Evolutionary conservation across 140 eudicot genomes (phyloP).

Genomic region (Ambrosia hybrid): DNA sequence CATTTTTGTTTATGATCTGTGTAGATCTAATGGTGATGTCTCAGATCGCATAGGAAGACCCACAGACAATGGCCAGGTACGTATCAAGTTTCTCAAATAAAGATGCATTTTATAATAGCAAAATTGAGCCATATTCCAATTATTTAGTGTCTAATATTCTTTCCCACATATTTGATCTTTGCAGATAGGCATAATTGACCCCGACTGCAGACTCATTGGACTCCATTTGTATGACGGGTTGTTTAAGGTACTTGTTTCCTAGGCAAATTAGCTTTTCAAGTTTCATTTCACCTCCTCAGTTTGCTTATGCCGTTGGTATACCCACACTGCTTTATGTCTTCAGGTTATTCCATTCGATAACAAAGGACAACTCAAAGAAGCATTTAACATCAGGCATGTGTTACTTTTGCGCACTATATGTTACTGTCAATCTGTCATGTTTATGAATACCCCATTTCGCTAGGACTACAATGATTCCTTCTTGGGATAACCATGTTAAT

Average conservation of each 20-base stretch:
- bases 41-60: conserved; percentile 98
- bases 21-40: conserved; percentile 94
- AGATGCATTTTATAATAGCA: not conserved
- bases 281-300: conserved; percentile 11
- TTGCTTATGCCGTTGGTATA: conserved; percentile 1
- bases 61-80: conserved; percentile 96
- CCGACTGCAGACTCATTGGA: conserved; percentile 96
- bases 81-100: conserved; percentile 10
- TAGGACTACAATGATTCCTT: too few relatives aligned
- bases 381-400: conserved; percentile 83
- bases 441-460: not conserved
- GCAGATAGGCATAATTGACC: conserved; percentile 96
- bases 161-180: conserved; percentile 11
- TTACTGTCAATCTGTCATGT: not conserved
- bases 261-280: conserved; percentile 15
- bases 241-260: conserved; percentile 61
- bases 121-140: not conserved
- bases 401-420: not conserved
- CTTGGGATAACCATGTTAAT: too few relatives aligned
- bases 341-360: conserved; percentile 97
- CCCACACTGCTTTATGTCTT: conserved; percentile 13
- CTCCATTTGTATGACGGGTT: conserved; percentile 94
- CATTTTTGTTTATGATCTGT: conserved; percentile 14
- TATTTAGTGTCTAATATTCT: not conserved
- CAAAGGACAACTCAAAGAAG: conserved; percentile 98